Evolutionary conservation across 139 green algal species (phyloP).

Genomic region (Bryopsis sp.): DNA sequence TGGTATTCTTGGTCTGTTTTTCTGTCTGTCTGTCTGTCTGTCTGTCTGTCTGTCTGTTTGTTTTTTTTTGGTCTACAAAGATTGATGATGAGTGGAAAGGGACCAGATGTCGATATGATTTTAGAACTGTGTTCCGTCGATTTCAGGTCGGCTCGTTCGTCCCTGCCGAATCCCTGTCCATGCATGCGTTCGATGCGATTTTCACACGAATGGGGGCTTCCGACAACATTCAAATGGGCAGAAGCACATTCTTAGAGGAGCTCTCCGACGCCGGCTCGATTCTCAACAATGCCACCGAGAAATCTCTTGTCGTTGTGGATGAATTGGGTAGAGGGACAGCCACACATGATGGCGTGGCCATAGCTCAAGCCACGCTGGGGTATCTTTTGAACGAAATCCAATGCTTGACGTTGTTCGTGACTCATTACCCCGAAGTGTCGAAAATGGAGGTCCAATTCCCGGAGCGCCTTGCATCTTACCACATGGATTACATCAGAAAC

Average conservation of each 20-base stretch:
- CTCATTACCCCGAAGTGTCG: conserved; percentile 98
- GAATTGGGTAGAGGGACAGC: conserved; percentile 78
- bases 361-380: conserved; percentile 93
- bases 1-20: no score
- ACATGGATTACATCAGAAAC: conserved; percentile 66
- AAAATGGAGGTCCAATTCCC: conserved; percentile 50
- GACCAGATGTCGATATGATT: no score
- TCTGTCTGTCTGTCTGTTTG: background rate
- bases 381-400: conserved; percentile 65
- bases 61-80: no score
- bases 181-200: conserved; percentile 71
- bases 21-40: background rate
- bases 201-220: conserved; percentile 84
- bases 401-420: conserved; percentile 83
- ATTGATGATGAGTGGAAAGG: no score
- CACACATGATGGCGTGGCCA: conserved; percentile 93
- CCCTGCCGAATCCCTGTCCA: conserved; percentile 43
- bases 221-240: conserved; percentile 63
- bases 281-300: conserved; percentile 45
- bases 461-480: conserved; percentile 3
- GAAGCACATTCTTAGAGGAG: conserved; percentile 78
- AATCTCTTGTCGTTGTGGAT: conserved; percentile 12
- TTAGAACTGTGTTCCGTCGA: no score
- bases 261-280: conserved; percentile 65
- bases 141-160: conserved; percentile 74